Evolutionary conservation across 495 filamentous ascomycete genomes (phyloP).

Genomic region (Penicillium canariense): DNA sequence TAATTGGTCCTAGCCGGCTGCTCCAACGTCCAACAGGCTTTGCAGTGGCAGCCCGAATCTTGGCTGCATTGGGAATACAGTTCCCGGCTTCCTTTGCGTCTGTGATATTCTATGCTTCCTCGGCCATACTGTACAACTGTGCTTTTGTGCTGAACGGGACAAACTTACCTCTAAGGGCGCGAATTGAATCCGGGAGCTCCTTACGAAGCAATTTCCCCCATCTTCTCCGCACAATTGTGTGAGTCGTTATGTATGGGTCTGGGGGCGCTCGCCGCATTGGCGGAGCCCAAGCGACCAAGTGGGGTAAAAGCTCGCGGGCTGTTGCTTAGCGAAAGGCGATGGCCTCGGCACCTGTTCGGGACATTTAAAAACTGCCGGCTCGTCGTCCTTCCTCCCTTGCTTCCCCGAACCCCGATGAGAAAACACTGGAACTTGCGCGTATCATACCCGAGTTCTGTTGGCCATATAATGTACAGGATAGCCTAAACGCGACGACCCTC

Average conservation of each 20-base stretch:
- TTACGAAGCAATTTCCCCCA: no score
- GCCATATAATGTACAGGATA: background rate
- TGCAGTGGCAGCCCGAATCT: background rate
- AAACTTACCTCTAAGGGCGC: slow-evolving; percentile 4
- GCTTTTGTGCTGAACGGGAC: background rate
- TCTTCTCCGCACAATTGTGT: background rate
- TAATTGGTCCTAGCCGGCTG: background rate
- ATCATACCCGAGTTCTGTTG: background rate
- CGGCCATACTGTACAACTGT: background rate
- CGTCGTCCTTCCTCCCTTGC: background rate
- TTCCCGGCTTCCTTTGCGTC: slow-evolving; percentile 4
- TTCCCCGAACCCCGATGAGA: background rate
- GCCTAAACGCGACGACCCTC: background rate
- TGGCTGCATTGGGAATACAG: slow-evolving; percentile 11
- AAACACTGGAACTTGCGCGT: background rate
- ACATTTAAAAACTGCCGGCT: slow-evolving; percentile 1
- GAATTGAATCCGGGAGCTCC: background rate
- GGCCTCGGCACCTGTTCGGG: background rate
- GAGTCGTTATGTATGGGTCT: background rate
- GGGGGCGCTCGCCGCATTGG: background rate
- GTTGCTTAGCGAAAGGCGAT: slow-evolving; percentile 14
- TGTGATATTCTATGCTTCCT: background rate
- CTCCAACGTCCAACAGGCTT: background rate
- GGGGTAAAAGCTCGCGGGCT: background rate
- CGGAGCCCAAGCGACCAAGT: slow-evolving; percentile 3